These are phyloP conservation scores for Aspergillus steynii DNA, from an alignment of 495 filamentous ascomycete species.

Conservation along the genomic window DNA sequence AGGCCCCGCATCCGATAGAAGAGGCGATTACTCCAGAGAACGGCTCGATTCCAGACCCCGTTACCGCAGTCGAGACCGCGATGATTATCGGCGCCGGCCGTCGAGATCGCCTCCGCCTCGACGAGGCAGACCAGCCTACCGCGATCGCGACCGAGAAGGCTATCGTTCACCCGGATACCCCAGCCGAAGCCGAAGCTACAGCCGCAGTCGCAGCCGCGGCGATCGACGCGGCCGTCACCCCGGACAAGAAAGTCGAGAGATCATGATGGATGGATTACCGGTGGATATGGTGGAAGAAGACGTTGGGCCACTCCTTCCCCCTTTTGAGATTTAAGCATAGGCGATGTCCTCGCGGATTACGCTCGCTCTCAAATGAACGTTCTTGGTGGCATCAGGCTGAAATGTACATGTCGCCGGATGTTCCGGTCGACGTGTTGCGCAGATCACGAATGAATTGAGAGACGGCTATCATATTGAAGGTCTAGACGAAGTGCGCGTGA, in stretches of 20 bases:
- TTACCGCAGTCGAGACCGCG: conserved; percentile 41
- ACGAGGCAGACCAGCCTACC: conserved; percentile 43
- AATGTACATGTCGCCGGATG: conserved; percentile 38
- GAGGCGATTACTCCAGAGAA: conserved; percentile 36
- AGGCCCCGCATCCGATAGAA: conserved; percentile 40
- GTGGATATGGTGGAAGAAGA: conserved; percentile 62
- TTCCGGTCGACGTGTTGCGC: conserved; percentile 34
- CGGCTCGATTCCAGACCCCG: conserved; percentile 28
- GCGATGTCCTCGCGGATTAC: conserved; percentile 8
- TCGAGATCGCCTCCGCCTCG: conserved; percentile 41
- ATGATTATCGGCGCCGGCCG: conserved; percentile 41
- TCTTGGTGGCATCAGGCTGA: conserved; percentile 45
- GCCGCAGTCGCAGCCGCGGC: conserved; percentile 44
- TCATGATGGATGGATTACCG: conserved; percentile 63
- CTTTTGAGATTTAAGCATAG: conserved; percentile 19
- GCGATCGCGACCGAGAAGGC: conserved; percentile 57
- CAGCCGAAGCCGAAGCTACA: conserved; percentile 45
- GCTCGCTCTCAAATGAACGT: conserved; percentile 12
- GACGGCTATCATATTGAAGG: conserved; percentile 57
- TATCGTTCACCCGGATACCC: conserved; percentile 52
- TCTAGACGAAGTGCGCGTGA: conserved; percentile 64
- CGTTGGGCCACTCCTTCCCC: conserved; percentile 54
- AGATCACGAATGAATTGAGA: conserved; percentile 64
- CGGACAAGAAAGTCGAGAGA: conserved; percentile 56
- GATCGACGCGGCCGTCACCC: conserved; percentile 43